Conservation (phyloP, 306 rosid species). For the Vachellia pachyceras region DNA sequence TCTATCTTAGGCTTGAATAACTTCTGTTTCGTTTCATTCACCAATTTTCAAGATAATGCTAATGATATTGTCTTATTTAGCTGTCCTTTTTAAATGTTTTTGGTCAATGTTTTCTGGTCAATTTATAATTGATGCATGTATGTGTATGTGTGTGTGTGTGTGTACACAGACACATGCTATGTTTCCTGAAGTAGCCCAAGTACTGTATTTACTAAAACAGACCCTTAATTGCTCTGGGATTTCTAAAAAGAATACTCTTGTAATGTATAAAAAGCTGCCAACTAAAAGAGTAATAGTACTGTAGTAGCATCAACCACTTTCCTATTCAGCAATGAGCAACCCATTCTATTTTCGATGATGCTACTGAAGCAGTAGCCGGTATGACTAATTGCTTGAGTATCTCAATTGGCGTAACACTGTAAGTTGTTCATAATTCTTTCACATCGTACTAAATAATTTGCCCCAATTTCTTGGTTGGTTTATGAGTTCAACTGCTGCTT, state of each 20-base stretch:
- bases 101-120: not conserved
- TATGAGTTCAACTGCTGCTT: no score
- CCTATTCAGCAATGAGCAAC: not conserved
- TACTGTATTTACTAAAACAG: not conserved
- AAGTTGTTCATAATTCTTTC: not conserved
- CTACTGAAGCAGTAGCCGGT: not conserved
- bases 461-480: slow-evolving; percentile 19
- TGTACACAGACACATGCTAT: no score
- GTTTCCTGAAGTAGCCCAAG: not conserved
- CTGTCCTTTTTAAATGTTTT: slow-evolving; percentile 13
- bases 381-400: not conserved
- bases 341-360: not conserved
- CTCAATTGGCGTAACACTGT: not conserved
- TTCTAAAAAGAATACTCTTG: not conserved
- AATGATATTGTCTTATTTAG: slow-evolving; percentile 16
- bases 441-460: not conserved
- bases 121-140: not conserved
- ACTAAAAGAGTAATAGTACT: not conserved
- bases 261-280: not conserved
- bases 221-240: not conserved
- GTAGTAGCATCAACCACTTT: not conserved
- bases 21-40: slow-evolving; percentile 4
- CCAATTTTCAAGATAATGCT: slow-evolving; percentile 19
- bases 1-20: slow-evolving; percentile 2
- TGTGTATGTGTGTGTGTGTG: not conserved